These are phyloP conservation scores for Lactarius vividus DNA, from an alignment of 768 basidiomycete genomes.

Conservation along the genomic window DNA sequence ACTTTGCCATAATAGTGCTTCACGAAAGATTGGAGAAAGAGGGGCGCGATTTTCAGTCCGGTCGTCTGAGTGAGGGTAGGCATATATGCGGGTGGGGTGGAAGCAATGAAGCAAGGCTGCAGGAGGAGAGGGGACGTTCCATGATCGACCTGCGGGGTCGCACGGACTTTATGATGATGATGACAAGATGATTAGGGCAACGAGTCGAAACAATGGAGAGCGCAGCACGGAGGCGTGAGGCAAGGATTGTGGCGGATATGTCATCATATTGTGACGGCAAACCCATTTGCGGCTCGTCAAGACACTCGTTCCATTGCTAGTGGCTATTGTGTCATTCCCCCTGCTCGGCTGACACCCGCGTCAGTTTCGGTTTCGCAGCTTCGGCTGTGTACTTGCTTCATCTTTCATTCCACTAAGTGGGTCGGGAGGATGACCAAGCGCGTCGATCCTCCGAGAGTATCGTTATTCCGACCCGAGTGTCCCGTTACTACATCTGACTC, in stretches of 20 bases:
- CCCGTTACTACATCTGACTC: no score
- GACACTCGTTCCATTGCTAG: background rate
- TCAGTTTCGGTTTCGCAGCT: no score
- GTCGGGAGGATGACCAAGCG: no score
- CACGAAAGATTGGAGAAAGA: slow-evolving; percentile 69
- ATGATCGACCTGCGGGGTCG: background rate
- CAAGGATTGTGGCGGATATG: background rate
- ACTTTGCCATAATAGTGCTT: slow-evolving; percentile 78
- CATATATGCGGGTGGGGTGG: background rate
- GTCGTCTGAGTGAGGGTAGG: slow-evolving; percentile 54
- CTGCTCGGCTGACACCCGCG: no score
- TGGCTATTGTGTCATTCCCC: background rate
- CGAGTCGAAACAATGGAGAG: background rate
- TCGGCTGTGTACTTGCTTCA: no score
- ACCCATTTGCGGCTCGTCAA: background rate
- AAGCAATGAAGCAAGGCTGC: background rate
- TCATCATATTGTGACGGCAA: background rate
- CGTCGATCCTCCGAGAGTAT: no score
- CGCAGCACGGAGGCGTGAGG: background rate
- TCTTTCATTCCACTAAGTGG: no score
- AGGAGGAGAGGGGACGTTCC: background rate
- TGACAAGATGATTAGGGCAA: background rate
- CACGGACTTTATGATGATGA: slow-evolving; percentile 2
- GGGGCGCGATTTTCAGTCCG: slow-evolving; percentile 61
- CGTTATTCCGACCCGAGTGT: no score